These are phyloP conservation scores for Basidiobolus meristosporus DNA, from an alignment of 371 early-diverging fungal genomes.

Conservation along the genomic window DNA sequence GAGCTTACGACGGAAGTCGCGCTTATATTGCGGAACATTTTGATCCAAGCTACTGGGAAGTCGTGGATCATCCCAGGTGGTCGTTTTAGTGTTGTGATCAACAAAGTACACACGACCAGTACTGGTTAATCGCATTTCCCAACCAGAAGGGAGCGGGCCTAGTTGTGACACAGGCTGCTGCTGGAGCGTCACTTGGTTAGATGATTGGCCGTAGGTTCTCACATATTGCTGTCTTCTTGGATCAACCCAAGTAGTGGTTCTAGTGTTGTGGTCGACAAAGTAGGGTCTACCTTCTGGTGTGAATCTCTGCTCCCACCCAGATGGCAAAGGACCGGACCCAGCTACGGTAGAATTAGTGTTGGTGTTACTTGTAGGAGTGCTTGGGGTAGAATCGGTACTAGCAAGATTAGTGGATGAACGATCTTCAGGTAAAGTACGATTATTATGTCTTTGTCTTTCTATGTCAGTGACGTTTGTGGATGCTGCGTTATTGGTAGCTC, in stretches of 20 bases:
- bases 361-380: conserved; percentile 4
- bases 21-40: conserved; percentile 92
- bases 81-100: conserved; percentile 84
- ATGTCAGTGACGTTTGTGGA: conserved; percentile 18
- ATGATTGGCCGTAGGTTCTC: conserved; percentile 23
- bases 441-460: conserved; percentile 57
- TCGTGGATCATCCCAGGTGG: conserved; percentile 94
- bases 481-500: not conserved
- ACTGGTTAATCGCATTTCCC: conserved; percentile 94
- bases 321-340: conserved; percentile 73
- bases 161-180: conserved; percentile 54
- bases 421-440: conserved; percentile 58
- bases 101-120: conserved; percentile 87
- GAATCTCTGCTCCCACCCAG: conserved; percentile 84
- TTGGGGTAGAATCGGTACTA: conserved; percentile 5
- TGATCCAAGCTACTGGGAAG: conserved; percentile 83
- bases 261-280: conserved; percentile 93
- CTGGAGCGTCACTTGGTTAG: conserved; percentile 36
- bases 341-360: conserved; percentile 29
- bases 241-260: conserved; percentile 92
- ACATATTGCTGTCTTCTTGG: conserved; percentile 51
- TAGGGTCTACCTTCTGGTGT: conserved; percentile 85
- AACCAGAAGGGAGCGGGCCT: conserved; percentile 83
- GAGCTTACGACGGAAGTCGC: conserved; percentile 89
- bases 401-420: conserved; percentile 9